Evolutionary conservation across 2,329 filamentous ascomycete genomes (phyloP).

Genomic region (Pseudogymnoascus pannorum): DNA sequence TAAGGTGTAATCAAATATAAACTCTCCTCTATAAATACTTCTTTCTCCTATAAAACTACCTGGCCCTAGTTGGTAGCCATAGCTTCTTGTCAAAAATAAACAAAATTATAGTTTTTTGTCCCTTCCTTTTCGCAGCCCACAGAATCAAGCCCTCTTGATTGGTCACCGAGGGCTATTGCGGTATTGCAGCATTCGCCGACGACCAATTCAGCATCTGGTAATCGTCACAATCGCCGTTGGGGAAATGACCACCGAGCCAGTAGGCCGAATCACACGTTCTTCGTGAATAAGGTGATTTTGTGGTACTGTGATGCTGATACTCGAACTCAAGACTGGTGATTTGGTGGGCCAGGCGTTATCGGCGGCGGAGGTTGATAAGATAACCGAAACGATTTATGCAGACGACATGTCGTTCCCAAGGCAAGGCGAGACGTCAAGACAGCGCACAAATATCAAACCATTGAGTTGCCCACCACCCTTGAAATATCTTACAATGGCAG

Average conservation of each 20-base stretch:
- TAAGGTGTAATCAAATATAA: too few species aligned
- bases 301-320: not conserved
- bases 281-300: not conserved
- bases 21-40: too few species aligned
- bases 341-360: not conserved
- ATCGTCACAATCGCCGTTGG: not conserved
- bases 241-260: not conserved
- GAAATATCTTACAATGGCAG: not conserved
- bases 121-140: not conserved
- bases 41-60: too few species aligned
- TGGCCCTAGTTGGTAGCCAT: not conserved
- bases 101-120: not conserved
- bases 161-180: not conserved
- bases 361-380: not conserved
- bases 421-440: not conserved
- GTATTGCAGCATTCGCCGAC: not conserved
- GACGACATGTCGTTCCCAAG: not conserved
- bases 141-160: not conserved
- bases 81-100: not conserved
- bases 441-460: not conserved
- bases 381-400: not conserved
- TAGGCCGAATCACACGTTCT: not conserved
- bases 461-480: not conserved
- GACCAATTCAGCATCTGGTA: not conserved
- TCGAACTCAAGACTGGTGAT: not conserved